Conservation (phyloP, 441 rosid genomes). For the Euphorbia schlechtendalii region DNA sequence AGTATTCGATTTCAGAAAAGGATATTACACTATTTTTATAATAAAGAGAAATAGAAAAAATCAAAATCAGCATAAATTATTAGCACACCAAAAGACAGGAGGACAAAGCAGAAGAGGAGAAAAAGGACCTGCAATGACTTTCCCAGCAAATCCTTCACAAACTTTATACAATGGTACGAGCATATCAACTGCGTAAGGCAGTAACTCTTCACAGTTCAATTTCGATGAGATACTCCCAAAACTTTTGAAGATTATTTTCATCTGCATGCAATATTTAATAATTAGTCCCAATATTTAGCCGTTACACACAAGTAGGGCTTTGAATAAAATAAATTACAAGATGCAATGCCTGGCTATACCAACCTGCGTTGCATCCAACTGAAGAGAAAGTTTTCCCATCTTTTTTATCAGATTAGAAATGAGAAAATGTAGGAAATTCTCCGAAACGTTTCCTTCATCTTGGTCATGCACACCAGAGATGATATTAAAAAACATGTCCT, state of each 20-base stretch:
- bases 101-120: background rate
- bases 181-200: constrained; percentile 48
- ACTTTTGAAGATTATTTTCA: constrained; percentile 56
- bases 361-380: constrained; percentile 70
- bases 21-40: no score
- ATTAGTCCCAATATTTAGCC: background rate
- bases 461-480: constrained; percentile 38
- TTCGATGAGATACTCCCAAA: constrained; percentile 40
- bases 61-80: background rate
- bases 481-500: constrained; percentile 43
- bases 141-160: constrained; percentile 82
- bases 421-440: constrained; percentile 35
- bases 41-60: background rate
- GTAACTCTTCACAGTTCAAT: constrained; percentile 40
- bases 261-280: constrained; percentile 39
- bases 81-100: background rate
- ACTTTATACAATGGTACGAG: constrained; percentile 81
- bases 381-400: constrained; percentile 79
- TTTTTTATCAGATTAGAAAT: constrained; percentile 55
- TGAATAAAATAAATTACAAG: background rate
- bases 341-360: constrained; percentile 6
- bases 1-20: no score
- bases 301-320: background rate
- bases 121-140: constrained; percentile 55
- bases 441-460: constrained; percentile 26